Conservation (phyloP, 2,329 filamentous ascomycete species). For the Neurospora sp. region DNA sequence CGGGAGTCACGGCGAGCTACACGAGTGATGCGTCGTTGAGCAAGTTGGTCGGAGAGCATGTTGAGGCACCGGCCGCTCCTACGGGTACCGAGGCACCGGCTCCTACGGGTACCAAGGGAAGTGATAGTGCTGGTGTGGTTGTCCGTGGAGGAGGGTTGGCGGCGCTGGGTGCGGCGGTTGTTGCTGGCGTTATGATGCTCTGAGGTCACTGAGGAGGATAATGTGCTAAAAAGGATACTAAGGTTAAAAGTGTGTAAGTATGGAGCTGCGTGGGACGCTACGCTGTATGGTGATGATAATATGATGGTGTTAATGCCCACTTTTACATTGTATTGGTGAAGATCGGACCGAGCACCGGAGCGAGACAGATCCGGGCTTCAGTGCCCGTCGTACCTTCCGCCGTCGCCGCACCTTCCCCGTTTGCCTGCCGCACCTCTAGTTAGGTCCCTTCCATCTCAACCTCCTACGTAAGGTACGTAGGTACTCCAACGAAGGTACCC, state of each 20-base stretch:
- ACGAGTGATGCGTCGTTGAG: slow-evolving; percentile 22
- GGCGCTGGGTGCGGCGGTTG: neutral
- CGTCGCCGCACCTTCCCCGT: too few species aligned
- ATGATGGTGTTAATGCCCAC: neutral
- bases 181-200: neutral
- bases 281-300: neutral
- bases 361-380: neutral
- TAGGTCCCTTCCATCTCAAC: too few species aligned
- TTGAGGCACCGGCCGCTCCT: neutral
- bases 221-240: too few species aligned
- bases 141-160: neutral
- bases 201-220: too few species aligned
- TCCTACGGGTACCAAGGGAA: neutral
- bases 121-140: neutral
- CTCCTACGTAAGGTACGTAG: too few species aligned
- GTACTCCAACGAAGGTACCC: too few species aligned
- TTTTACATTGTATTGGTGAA: neutral
- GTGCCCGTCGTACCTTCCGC: neutral
- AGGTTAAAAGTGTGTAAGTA: too few species aligned
- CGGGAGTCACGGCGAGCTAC: slow-evolving; percentile 24
- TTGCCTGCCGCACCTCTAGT: neutral
- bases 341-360: neutral
- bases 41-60: slow-evolving; percentile 18
- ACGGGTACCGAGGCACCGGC: neutral
- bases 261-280: too few species aligned